Conservation (phyloP, 2,329 filamentous ascomycete genomes). For the Colletotrichum sp. region DNA sequence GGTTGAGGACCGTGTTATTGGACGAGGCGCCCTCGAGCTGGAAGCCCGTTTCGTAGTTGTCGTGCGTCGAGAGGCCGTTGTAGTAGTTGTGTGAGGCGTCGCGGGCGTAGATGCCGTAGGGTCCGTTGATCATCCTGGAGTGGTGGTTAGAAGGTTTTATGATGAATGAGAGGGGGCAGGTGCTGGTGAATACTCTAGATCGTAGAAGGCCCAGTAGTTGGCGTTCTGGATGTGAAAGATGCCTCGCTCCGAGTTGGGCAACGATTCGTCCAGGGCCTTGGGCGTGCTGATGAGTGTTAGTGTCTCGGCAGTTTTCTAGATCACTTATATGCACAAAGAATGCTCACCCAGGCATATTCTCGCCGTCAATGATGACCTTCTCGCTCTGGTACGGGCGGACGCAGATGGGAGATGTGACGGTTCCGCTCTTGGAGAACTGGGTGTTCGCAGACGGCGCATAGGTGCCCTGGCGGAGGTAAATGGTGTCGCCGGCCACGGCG, state of each 20-base stretch:
- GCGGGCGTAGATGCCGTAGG: slow-evolving; percentile 36
- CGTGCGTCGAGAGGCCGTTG: slow-evolving; percentile 34
- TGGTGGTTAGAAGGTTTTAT: background rate
- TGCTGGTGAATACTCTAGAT: slow-evolving; percentile 30
- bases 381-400: slow-evolving; percentile 43
- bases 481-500: slow-evolving; percentile 45
- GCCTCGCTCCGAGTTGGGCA: slow-evolving; percentile 45
- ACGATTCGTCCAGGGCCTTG: slow-evolving; percentile 37
- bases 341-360: slow-evolving; percentile 36
- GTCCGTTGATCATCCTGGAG: slow-evolving; percentile 32
- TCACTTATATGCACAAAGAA: background rate
- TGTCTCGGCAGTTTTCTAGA: background rate
- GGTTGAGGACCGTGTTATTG: slow-evolving; percentile 42
- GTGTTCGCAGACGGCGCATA: slow-evolving; percentile 48
- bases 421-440: slow-evolving; percentile 46
- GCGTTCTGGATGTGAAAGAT: slow-evolving; percentile 48
- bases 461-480: slow-evolving; percentile 46
- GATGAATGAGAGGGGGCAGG: background rate
- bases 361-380: slow-evolving; percentile 49
- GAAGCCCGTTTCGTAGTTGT: slow-evolving; percentile 39
- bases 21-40: slow-evolving; percentile 32
- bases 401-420: slow-evolving; percentile 39
- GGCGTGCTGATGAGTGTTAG: slow-evolving; percentile 34
- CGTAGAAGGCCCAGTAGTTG: slow-evolving; percentile 50
- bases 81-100: slow-evolving; percentile 38